Conservation (phyloP, 1,284 basidiomycete species). For the Tilletia indica region DNA sequence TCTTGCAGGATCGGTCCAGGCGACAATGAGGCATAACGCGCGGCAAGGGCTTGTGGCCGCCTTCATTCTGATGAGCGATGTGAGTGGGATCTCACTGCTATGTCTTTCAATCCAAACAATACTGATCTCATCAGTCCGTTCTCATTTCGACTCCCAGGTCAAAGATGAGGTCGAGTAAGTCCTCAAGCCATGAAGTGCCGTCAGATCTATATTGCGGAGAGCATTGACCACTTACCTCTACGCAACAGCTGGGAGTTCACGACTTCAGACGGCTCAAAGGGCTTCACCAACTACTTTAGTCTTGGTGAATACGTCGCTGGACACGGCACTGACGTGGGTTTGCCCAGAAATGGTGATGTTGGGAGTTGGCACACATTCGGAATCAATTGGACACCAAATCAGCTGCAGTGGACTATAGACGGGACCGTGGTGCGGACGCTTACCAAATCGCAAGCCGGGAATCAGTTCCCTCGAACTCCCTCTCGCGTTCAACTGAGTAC, state of each 20-base stretch:
- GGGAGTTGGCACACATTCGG: constrained; percentile 44
- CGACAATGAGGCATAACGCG: constrained; percentile 40
- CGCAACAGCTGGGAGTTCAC: constrained; percentile 35
- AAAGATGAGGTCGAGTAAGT: constrained; percentile 41
- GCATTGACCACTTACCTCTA: neutral
- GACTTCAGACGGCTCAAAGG: constrained; percentile 25
- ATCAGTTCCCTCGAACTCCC: constrained; percentile 44
- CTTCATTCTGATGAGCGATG: constrained; percentile 41
- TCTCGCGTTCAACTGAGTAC: constrained; percentile 41
- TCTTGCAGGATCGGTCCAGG: constrained; percentile 26
- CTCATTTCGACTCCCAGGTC: neutral
- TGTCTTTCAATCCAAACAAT: too few species aligned
- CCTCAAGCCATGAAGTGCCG: neutral
- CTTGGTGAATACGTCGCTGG: constrained; percentile 23
- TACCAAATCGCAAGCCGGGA: constrained; percentile 25
- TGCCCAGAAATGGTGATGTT: constrained; percentile 26
- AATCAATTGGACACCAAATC: constrained; percentile 41
- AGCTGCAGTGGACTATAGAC: constrained; percentile 45
- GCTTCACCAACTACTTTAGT: constrained; percentile 40
- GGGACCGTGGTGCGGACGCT: constrained; percentile 38
- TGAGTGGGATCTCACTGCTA: constrained; percentile 6
- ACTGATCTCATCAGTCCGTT: neutral
- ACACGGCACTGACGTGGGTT: constrained; percentile 17
- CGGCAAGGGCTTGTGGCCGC: constrained; percentile 42
- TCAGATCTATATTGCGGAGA: neutral